Evolutionary conservation across 179 eudicot species (phyloP), one percentile per base, ranked within the genome.

Genomic region (Beta corolliflora): DNA sequence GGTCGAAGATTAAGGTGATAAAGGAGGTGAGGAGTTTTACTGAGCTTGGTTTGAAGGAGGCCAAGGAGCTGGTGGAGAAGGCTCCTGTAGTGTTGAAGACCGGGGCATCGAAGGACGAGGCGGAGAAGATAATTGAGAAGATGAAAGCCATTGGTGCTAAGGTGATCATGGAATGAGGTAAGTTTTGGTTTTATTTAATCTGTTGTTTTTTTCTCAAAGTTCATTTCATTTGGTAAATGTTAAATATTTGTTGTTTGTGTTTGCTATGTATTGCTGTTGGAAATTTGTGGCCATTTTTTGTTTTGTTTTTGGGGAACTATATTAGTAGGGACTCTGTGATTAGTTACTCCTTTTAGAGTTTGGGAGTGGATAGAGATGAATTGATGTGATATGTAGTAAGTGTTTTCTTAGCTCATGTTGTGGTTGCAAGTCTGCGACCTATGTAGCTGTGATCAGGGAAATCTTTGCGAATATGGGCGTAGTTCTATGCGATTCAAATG

Each of bases 41-140:
- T 9, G 94, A 89, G 73, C 83, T 94, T 67, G 99, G 99, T 59
- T 83, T 95, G 91, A 95, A 94, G 88, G 99, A 95, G 73, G 99
- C 99, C 0, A 95, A 95, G 64, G 99, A 94, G 54, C 84, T 95
- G 87, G 99, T 95, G 79, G 99, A 95, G 87, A 95, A 92, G 79
- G 99, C 99, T 9, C 99, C 99, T 2, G 86, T 91, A 0, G 88
- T 94, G 83, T 86, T 95, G 92, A 95, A 94, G 92, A 89, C 86
- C 31, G 98, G 92, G 6, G 98, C 94, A 18, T 23, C 91, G 11
- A 95, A 95, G 81, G 99, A 94, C 65, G 99, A 94, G 73, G 99
- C 94, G 0, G 96, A 95, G 81, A 92, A 91, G 91, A 92, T 95
- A 71, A 85, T 94, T 54, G 96, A 88, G 87, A 95, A 95, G 89